phyloP scores from a whole-genome alignment of 1,284 basidiomycete genomes.

The Trametes polyzona region DNA sequence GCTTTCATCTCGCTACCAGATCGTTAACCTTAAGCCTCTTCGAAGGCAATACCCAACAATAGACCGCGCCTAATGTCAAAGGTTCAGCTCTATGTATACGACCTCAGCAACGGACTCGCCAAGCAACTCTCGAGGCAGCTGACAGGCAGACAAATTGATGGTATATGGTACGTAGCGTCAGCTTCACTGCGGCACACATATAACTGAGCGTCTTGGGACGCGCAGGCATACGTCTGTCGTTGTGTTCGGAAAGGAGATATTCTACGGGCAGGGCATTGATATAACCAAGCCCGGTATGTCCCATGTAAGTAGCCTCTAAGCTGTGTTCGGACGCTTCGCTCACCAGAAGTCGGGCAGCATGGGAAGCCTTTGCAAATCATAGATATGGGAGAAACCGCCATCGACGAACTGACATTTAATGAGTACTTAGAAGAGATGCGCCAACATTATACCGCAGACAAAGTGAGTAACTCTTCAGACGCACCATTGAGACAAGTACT shows the following conservation, averaged over 20 bases:
- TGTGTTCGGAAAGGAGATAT: constrained; percentile 83
- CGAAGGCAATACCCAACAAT: neutral
- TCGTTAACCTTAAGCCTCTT: neutral
- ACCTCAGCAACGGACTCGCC: constrained; percentile 87
- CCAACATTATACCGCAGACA: constrained; percentile 84
- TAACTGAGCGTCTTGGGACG: neutral
- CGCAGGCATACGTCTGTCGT: constrained; percentile 89
- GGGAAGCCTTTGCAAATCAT: constrained; percentile 77
- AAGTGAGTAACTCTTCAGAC: constrained; percentile 49
- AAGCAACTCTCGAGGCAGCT: constrained; percentile 75
- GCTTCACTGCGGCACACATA: neutral
- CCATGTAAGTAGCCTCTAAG: constrained; percentile 57
- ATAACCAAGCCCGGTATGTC: constrained; percentile 72
- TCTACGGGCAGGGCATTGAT: constrained; percentile 87
- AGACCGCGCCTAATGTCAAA: constrained; percentile 26
- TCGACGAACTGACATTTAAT: constrained; percentile 84
- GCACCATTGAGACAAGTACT: neutral
- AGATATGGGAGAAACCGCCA: constrained; percentile 81
- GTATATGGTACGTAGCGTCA: constrained; percentile 69
- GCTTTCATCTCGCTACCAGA: no score
- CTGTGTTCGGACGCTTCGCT: neutral
- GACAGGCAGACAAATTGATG: constrained; percentile 86
- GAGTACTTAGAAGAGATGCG: constrained; percentile 81
- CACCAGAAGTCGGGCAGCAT: constrained; percentile 52
- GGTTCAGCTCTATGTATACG: constrained; percentile 81